These are phyloP conservation scores for Sarocladium oryzae DNA, from an alignment of 2,329 filamentous ascomycete genomes.

Conservation along the genomic window DNA sequence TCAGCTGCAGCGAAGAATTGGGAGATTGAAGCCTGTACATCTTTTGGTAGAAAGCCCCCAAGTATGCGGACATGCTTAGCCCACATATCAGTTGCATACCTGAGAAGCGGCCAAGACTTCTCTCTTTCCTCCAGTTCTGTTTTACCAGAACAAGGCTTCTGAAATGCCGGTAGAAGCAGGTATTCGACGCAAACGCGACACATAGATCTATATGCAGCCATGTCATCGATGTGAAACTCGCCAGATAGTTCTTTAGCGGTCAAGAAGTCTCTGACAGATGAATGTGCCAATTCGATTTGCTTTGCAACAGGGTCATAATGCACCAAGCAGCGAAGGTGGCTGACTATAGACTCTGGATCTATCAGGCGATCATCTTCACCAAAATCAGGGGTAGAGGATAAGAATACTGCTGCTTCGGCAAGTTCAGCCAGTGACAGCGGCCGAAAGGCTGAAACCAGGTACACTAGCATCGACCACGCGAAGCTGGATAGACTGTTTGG, in stretches of 20 bases:
- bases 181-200: conserved; percentile 5
- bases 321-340: conserved; percentile 7
- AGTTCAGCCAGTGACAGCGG: conserved; percentile 7
- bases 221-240: neutral
- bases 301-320: neutral
- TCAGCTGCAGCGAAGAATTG: neutral
- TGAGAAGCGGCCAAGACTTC: conserved; percentile 8
- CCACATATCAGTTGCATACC: conserved; percentile 9
- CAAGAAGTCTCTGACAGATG: conserved; percentile 10
- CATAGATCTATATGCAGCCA: neutral
- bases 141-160: neutral
- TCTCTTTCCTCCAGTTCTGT: neutral
- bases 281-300: conserved; percentile 10
- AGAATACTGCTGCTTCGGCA: conserved; percentile 4
- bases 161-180: conserved; percentile 7
- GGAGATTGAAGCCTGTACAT: neutral
- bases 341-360: conserved; percentile 9
- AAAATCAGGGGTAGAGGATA: neutral
- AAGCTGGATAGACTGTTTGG: neutral
- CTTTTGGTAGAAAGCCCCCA: neutral
- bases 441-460: conserved; percentile 8
- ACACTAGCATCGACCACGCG: conserved; percentile 9
- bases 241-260: neutral
- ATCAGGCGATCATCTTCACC: conserved; percentile 11
- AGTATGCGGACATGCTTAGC: conserved; percentile 3